Percentiles rank a stretch among this genome's conserved stretches.
Conservation (phyloP, 2,329 filamentous ascomycete species). For the Ophiostoma angusticollis region DNA sequence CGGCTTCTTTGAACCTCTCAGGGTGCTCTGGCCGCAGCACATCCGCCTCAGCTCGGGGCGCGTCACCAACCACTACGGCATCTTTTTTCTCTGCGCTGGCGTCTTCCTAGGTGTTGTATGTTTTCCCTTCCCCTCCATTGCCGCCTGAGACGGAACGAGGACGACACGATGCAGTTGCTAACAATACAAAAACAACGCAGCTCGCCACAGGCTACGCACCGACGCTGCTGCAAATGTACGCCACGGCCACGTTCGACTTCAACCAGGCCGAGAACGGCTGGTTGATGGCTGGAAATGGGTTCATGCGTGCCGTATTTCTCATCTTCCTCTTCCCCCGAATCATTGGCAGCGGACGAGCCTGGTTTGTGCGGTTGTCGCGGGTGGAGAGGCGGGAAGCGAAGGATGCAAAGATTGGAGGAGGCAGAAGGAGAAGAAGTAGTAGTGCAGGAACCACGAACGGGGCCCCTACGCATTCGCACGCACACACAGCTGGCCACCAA, state of each 20-base stretch:
- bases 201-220: conserved; percentile 57
- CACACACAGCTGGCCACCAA: too few species aligned
- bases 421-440: too few species aligned
- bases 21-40: conserved; percentile 45
- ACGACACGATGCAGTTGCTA: too few species aligned
- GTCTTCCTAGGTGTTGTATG: conserved; percentile 52
- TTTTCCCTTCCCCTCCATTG: too few species aligned
- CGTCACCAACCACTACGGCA: conserved; percentile 43
- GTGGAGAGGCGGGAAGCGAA: conserved; percentile 1
- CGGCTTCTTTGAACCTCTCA: conserved; percentile 50
- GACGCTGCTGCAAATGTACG: conserved; percentile 46
- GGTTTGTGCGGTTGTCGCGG: conserved; percentile 13
- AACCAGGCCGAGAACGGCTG: conserved; percentile 42
- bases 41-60: conserved; percentile 38
- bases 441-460: too few species aligned
- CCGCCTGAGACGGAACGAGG: too few species aligned
- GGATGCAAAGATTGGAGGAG: too few species aligned
- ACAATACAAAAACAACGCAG: too few species aligned
- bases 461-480: too few species aligned
- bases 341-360: conserved; percentile 25
- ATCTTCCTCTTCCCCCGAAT: conserved; percentile 41
- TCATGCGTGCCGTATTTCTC: conserved; percentile 41
- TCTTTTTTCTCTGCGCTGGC: conserved; percentile 50
- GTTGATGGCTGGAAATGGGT: conserved; percentile 42
- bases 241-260: conserved; percentile 42